Base-by-base conservation (phyloP, 768 basidiomycete species). In the Hortiboletus campestris region DNA sequence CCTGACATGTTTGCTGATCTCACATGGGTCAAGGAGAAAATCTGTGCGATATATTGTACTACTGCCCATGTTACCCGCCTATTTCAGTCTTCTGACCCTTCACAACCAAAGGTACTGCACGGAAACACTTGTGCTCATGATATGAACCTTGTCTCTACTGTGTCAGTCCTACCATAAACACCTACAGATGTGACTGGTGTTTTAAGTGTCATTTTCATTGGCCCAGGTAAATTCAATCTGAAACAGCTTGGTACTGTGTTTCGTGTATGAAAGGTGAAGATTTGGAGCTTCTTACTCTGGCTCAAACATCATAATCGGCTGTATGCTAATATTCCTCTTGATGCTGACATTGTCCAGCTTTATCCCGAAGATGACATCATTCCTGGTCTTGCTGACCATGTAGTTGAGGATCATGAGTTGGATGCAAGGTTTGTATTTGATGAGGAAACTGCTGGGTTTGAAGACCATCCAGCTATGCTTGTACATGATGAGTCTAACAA, bases 371-470 rank as follows among this genome's bases (percentile, higher is more conserved):
- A 59, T 44, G 55, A 35, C 2, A 6, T 48, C 4, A 0, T 59
- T 9, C 50, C 49, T 0, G 50, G 54, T 4, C 19, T 59, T 1
- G 6, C 4, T 17, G 54, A 49, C 0, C 9, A 42, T 1, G 19
- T 69, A 8, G 55, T 72, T n/a, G 29, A 67, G 28, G 61, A 68
- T 46, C 9, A 49, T 19, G 32, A 46, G 10, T 20, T 25, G 0
- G 36, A 63, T 49, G 36, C 56, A 0, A 14, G 39, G 4, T 19
- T 28, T 11, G 48, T 58, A 10, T 70, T 73, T 57, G 41, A 55
- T 29, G 48, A 63, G 13, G 69, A 72, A 50, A 66, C 72, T 14
- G 64, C 72, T 12, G 66, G 68, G 6, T 53, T 71, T 47, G 29
- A 42, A 16, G 45, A 58, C 6, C 70, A 71, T 59, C 69, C 68